Evolutionary conservation across 257 asterid genomes (phyloP).

Genomic region (Solanum medicagineum): DNA sequence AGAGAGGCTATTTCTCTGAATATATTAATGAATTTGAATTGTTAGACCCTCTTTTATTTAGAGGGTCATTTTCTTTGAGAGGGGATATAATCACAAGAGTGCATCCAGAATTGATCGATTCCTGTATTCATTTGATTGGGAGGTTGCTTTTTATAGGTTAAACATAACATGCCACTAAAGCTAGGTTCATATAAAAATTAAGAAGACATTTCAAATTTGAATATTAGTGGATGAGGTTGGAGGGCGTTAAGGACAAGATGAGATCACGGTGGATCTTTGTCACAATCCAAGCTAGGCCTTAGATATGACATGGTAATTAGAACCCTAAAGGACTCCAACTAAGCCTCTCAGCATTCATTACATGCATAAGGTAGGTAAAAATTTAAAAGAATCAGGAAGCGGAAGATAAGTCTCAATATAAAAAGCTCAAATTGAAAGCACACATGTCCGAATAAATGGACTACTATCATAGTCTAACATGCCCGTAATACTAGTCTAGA

Average conservation of each 20-base stretch:
- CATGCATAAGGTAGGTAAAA: no score
- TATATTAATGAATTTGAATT: not conserved
- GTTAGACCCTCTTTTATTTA: not conserved
- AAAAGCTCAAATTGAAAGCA: no score
- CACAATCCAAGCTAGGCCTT: no score
- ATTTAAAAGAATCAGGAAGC: no score
- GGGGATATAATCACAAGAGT: not conserved
- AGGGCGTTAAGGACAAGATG: not conserved
- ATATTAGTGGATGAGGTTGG: not conserved
- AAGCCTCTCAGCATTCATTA: no score
- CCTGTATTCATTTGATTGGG: not conserved
- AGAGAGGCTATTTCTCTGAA: no score
- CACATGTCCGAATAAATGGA: no score
- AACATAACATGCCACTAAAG: not conserved
- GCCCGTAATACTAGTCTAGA: no score
- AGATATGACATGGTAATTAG: no score
- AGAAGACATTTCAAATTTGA: not conserved
- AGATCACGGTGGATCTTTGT: not conserved
- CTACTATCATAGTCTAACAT: no score
- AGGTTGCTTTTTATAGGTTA: not conserved
- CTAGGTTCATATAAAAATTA: not conserved
- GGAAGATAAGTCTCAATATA: no score
- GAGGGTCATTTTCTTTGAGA: not conserved
- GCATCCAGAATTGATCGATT: not conserved
- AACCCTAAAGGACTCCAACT: no score